A percentile compares a stretch with the other conserved stretches of the same genome.
Conservation (phyloP, 371 early-diverging fungal genomes). For the Haplosporangium sp. region DNA sequence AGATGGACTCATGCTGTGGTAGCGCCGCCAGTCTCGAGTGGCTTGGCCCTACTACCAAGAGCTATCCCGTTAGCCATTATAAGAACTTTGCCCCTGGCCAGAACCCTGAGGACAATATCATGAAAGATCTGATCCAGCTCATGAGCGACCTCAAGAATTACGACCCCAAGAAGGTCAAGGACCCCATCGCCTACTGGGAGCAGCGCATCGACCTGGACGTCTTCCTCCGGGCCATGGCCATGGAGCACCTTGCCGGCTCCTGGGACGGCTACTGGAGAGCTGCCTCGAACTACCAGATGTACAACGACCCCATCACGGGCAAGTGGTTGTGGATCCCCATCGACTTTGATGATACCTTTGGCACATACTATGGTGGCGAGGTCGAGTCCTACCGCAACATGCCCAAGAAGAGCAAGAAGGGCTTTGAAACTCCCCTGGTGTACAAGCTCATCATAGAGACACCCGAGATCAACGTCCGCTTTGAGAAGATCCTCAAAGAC, state of each 20-base stretch:
- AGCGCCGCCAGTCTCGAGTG: conserved; percentile 34
- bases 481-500: conserved; percentile 60
- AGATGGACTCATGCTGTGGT: conserved; percentile 42
- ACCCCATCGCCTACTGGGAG: conserved; percentile 55
- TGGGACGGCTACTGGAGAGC: conserved; percentile 55
- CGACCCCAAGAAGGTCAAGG: conserved; percentile 34
- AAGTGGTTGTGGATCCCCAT: conserved; percentile 66
- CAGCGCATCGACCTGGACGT: conserved; percentile 56
- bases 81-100: conserved; percentile 33
- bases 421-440: conserved; percentile 44
- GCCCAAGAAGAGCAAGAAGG: conserved; percentile 54
- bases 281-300: conserved; percentile 63
- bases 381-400: conserved; percentile 56
- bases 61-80: conserved; percentile 28
- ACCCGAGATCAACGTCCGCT: conserved; percentile 55
- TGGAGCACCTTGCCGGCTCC: conserved; percentile 41
- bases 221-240: conserved; percentile 57
- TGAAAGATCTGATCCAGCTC: conserved; percentile 54
- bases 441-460: conserved; percentile 49
- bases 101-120: conserved; percentile 41
- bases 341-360: conserved; percentile 63
- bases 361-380: conserved; percentile 35
- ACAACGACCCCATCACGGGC: conserved; percentile 57
- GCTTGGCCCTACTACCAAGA: conserved; percentile 37
- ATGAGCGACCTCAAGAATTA: conserved; percentile 55